Percentiles rank a stretch among this genome's conserved stretches.
Evolutionary conservation across 2,329 filamentous ascomycete genomes (phyloP).

Genomic region (Elsinoe australis): DNA sequence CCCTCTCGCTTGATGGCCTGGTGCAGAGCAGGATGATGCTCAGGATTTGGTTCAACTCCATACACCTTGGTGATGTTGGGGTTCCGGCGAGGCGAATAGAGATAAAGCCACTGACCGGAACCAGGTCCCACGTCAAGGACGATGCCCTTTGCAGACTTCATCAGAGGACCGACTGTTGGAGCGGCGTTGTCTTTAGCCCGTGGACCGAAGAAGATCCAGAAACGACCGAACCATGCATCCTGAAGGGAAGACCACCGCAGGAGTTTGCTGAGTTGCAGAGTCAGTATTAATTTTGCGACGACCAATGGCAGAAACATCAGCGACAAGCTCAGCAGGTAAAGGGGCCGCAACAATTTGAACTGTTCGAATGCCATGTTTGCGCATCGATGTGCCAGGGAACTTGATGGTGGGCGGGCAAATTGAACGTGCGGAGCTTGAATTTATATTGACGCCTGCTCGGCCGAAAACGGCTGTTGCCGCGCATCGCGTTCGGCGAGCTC

Average conservation of each 20-base stretch:
- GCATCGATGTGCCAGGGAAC: neutral
- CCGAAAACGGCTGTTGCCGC: too few species aligned
- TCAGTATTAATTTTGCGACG: constrained; percentile 35
- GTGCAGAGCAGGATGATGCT: constrained; percentile 44
- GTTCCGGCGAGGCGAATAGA: constrained; percentile 37
- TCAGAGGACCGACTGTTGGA: constrained; percentile 45
- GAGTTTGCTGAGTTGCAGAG: constrained; percentile 24
- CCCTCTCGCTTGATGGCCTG: constrained; percentile 45
- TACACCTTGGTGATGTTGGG: constrained; percentile 41
- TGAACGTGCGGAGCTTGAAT: neutral
- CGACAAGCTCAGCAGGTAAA: constrained; percentile 45
- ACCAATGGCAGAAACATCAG: constrained; percentile 47
- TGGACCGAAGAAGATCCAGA: constrained; percentile 53
- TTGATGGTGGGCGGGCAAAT: neutral
- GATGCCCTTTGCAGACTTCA: constrained; percentile 46
- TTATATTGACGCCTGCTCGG: too few species aligned
- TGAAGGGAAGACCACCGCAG: constrained; percentile 29
- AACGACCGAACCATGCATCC: constrained; percentile 51
- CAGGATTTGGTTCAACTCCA: constrained; percentile 57
- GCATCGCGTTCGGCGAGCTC: too few species aligned
- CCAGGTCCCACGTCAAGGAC: constrained; percentile 58
- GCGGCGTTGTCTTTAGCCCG: constrained; percentile 39
- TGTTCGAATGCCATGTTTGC: constrained; percentile 10
- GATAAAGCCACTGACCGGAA: constrained; percentile 52
- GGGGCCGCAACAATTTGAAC: constrained; percentile 28